Conservation (phyloP, 768 basidiomycete genomes). For the Termitomyces eurrhizus region DNA sequence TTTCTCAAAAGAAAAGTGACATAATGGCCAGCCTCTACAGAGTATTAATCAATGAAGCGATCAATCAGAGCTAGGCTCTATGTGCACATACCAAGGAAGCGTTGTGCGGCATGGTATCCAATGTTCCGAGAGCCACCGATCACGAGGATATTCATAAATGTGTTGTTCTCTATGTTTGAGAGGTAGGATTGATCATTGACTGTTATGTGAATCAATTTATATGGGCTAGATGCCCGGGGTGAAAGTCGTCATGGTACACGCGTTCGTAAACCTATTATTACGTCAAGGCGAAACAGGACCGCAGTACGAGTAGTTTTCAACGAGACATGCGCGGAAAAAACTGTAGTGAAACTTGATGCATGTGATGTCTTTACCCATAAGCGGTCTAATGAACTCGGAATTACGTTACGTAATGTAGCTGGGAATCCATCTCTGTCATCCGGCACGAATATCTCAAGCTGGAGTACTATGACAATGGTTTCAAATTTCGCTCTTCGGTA, state of each 20-base stretch:
- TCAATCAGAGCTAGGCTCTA: background rate
- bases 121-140: slow-evolving; percentile 4
- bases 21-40: slow-evolving; percentile 49
- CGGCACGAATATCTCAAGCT: background rate
- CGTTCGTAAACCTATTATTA: background rate
- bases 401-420: too few species aligned
- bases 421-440: too few species aligned
- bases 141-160: background rate
- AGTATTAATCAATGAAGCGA: background rate
- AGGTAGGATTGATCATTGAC: background rate
- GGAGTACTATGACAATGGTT: background rate
- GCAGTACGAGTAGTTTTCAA: background rate
- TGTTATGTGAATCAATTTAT: background rate
- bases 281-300: background rate
- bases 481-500: background rate
- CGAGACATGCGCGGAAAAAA: too few species aligned
- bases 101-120: slow-evolving; percentile 3
- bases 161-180: background rate
- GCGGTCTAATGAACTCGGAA: too few species aligned
- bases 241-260: too few species aligned
- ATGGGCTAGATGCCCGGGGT: background rate
- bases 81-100: slow-evolving; percentile 1
- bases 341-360: too few species aligned
- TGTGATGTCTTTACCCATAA: too few species aligned
- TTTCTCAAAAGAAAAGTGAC: slow-evolving; percentile 64